phyloP scores from a whole-genome alignment of 768 basidiomycete genomes.

The Crassisporium funariophilum region DNA sequence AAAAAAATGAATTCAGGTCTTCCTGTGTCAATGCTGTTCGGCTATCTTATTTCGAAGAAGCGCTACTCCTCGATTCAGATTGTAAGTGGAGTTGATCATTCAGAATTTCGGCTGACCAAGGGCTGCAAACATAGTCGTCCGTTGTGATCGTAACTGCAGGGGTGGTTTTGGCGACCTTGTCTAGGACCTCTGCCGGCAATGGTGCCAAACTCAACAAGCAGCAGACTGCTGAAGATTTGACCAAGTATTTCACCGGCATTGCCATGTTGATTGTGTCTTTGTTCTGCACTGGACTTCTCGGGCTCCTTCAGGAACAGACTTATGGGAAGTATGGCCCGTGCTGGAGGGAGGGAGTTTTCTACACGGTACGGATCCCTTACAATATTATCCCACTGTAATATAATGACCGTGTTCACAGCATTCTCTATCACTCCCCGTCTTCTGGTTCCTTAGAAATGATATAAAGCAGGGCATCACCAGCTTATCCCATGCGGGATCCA shows the following conservation, averaged over 20 bases:
- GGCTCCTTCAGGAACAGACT: conserved; percentile 76
- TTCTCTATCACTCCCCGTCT: conserved; percentile 74
- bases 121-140: conserved; percentile 45
- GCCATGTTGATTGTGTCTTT: conserved; percentile 67
- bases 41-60: conserved; percentile 58
- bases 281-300: conserved; percentile 67
- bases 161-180: conserved; percentile 73
- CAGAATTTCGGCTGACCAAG: not conserved
- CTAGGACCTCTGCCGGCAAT: conserved; percentile 44
- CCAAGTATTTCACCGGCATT: conserved; percentile 65
- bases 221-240: conserved; percentile 35
- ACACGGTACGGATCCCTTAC: conserved; percentile 52
- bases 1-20: conserved; percentile 48
- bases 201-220: conserved; percentile 14
- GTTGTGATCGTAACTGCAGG: conserved; percentile 70
- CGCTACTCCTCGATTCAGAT: conserved; percentile 63
- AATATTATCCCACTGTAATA: not conserved
- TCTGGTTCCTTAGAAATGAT: conserved; percentile 60
- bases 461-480: conserved; percentile 58
- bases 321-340: conserved; percentile 73
- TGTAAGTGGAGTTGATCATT: conserved; percentile 37
- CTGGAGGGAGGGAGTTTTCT: conserved; percentile 87
- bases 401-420: conserved; percentile 49
- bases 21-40: conserved; percentile 76
- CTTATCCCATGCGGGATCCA: conserved; percentile 39